phyloP scores from a whole-genome alignment of 768 basidiomycete species.

The Strobilomyces dryophilus region DNA sequence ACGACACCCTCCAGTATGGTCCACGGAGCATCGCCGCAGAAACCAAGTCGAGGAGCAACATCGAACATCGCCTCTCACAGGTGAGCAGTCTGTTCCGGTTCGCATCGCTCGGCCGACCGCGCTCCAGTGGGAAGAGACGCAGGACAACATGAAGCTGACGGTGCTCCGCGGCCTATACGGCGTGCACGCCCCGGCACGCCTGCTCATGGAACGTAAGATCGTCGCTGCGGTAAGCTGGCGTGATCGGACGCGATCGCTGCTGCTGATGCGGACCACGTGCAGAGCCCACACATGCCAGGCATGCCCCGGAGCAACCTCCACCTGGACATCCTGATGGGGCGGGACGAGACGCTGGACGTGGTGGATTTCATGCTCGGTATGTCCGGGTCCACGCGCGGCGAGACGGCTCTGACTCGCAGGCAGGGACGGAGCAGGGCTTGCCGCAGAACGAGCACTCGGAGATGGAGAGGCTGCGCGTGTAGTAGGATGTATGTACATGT shows the following conservation, averaged over 20 bases:
- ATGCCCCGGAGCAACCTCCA: conserved; percentile 73
- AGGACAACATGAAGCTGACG: conserved; percentile 81
- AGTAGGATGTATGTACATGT: conserved; percentile 22
- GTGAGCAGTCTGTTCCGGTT: conserved; percentile 40
- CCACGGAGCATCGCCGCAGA: conserved; percentile 77
- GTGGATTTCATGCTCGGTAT: conserved; percentile 77
- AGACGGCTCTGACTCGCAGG: not conserved
- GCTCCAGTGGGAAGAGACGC: conserved; percentile 87
- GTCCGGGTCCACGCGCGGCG: conserved; percentile 18
- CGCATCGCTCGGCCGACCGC: not conserved
- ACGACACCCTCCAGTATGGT: conserved; percentile 86
- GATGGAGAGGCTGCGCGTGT: conserved; percentile 56
- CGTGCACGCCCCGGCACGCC: conserved; percentile 82
- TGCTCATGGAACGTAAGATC: conserved; percentile 91
- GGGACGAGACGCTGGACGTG: conserved; percentile 78
- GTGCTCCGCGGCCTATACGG: conserved; percentile 83
- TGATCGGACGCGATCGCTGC: not conserved
- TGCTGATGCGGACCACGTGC: conserved; percentile 3
- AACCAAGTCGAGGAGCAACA: conserved; percentile 51
- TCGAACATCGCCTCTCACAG: conserved; percentile 73
- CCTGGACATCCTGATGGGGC: conserved; percentile 90
- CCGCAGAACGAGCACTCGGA: conserved; percentile 57
- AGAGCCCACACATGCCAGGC: conserved; percentile 68
- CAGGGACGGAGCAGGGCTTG: conserved; percentile 52
- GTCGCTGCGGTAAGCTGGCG: conserved; percentile 55